Evolutionary conservation across 2,329 filamentous ascomycete species (phyloP), one percentile per base, ranked within the genome.

Genomic region (Sporothrix mexicana): DNA sequence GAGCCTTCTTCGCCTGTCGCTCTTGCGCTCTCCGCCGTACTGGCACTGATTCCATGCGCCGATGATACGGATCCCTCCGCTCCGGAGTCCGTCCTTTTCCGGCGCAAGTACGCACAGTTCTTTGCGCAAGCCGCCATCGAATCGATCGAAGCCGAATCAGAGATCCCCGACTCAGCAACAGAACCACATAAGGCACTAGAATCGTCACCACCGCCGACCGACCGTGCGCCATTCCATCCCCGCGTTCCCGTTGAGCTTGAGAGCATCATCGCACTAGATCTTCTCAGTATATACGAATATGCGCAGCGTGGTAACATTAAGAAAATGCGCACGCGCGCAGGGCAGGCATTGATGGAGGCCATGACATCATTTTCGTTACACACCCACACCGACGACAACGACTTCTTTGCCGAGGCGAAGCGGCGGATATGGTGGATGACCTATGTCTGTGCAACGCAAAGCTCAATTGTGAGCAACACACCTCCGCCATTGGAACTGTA

Each of bases 341-440:
- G 84, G 0, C 83, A 85, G 72, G 85, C 85, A 2, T 76, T 87
- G 51, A 80, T 84, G 73, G 77, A 82, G 17, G 85, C 85, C 8
- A 84, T 86, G 80, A 84, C 86, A 80, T 81, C 81, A 45, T 76
- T 84, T 30, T 81, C 79, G 6, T 78, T 87, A 1, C 85, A 87
- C 76, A 78, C 77, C 7, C 80, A 79, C 64, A 79, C 76, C 5
- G 79, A 80, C 5, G 80, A 84, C 47, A 82, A 84, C 57, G 77
- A 78, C 53, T 85, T 80, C 43, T 85, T 81, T 73, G 78, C 82
- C 0, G 85, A 87, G 75, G 83, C 83, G 13, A 82, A 82, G 75
- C 80, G 84, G 43, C 80, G 85, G 43, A 80, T 83, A 6, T 87
- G 85, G 85, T 87, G 85, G 85, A 86, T 86, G 84, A 86, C 85